Conservation (phyloP, 1,284 basidiomycete genomes). For the Ustanciosporium gigantosporum region DNA sequence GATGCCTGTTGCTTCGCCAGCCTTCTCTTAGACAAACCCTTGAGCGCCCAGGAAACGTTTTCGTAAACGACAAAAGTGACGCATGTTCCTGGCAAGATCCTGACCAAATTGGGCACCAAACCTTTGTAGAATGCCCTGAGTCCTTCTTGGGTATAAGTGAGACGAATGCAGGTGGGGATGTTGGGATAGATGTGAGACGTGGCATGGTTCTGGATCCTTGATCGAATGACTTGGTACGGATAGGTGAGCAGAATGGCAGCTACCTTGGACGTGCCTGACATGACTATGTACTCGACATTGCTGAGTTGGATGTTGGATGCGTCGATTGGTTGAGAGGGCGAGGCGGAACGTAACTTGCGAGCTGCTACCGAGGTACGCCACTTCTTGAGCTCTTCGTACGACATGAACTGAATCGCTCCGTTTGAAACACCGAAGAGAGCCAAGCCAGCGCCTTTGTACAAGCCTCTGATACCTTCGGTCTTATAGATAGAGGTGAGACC, state of each 20-base stretch:
- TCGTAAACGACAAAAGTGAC: constrained; percentile 99
- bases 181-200: constrained; percentile 69
- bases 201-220: constrained; percentile 77
- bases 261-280: constrained; percentile 88
- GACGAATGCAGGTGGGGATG: constrained; percentile 76
- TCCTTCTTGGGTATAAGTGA: constrained; percentile 82
- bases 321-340: constrained; percentile 1
- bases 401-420: constrained; percentile 93
- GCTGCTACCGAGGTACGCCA: constrained; percentile 67
- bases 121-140: constrained; percentile 89
- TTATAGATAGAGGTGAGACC: constrained; percentile 45
- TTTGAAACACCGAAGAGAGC: constrained; percentile 92
- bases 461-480: constrained; percentile 73
- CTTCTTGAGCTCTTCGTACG: constrained; percentile 92
- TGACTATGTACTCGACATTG: constrained; percentile 86
- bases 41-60: constrained; percentile 65
- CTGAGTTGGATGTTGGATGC: constrained; percentile 57
- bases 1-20: neutral
- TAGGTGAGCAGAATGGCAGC: constrained; percentile 85
- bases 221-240: constrained; percentile 95
- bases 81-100: constrained; percentile 94
- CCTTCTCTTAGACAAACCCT: constrained; percentile 6
- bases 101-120: constrained; percentile 90
- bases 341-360: constrained; percentile 3
- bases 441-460: constrained; percentile 84